Evolutionary conservation across 2,329 filamentous ascomycete genomes (phyloP), one percentile per base, ranked within the genome.

Genomic region (Fusarium sp.): DNA sequence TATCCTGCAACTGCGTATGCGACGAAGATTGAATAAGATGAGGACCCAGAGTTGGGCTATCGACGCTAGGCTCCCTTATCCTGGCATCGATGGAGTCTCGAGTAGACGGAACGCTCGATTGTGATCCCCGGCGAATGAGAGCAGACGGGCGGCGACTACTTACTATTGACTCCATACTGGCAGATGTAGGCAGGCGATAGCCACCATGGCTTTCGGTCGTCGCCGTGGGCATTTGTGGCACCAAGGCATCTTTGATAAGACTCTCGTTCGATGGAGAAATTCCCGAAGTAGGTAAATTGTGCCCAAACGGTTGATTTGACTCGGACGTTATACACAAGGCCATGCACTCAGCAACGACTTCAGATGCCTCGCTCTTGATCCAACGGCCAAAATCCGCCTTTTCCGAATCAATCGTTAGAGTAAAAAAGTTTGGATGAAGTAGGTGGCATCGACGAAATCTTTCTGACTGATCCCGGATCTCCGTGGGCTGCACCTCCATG

Each of bases 381-480:
- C 91, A 96, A 50, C 92, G 88, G 40, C 90, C 89, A 62, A 88
- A 85, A 72, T 96, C 92, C 1, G 85, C 89, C 74, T 94, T 87
- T 76, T 96, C 92, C 3, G 92, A 91, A 65, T 96, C 92, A 46
- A 92, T 85, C 0, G 92, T 95, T 43, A 92, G 83, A 36, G 85
- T 90, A 75, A 92, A 94, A 77, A 96, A 95, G 76, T 94, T 94
- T n/a, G 92, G 90, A 75, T 96, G 92, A 17, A 96, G 79, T 7
- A 93, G 78, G 77, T 96, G 93, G 34, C 87, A 86, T 65, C 88
- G 86, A 36, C 91, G 85, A 75, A 93, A 94, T 20, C 85, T 85
- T 70, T 95, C 92, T 4, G 91, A 94, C 48, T 91, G 85, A 70
- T 90, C 87, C 7, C 91, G 85, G 55, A 96, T 93, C 69, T 94